A percentile compares a stretch with the other conserved stretches of the same genome.
Conservation (phyloP, 1,284 basidiomycete genomes). For the Sutorius eximius region DNA sequence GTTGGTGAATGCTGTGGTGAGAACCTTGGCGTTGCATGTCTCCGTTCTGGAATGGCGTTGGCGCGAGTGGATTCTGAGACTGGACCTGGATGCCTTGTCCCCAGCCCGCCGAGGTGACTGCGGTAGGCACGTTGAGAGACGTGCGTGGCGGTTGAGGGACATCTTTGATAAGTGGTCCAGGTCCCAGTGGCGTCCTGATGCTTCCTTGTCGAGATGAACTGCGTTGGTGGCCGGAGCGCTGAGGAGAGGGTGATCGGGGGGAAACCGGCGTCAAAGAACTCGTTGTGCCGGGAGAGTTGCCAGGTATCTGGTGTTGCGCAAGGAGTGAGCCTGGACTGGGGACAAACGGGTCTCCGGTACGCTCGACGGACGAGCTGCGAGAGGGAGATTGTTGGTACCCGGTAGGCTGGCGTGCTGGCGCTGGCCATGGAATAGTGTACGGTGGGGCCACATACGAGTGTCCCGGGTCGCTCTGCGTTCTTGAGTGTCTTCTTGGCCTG, state of each 20-base stretch:
- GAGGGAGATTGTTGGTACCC: conserved; percentile 16
- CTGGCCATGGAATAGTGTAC: conserved; percentile 26
- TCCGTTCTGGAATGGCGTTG: conserved; percentile 8
- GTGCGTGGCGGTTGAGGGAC: conserved; percentile 24
- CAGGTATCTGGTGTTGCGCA: conserved; percentile 7
- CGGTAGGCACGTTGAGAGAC: conserved; percentile 11
- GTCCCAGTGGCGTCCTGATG: conserved; percentile 12
- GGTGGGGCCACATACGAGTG: conserved; percentile 23
- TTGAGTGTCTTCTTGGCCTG: conserved; percentile 15
- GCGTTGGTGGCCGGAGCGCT: conserved; percentile 12
- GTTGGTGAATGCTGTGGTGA: conserved; percentile 11
- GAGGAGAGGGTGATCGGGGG: conserved; percentile 18
- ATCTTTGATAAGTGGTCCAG: conserved; percentile 14
- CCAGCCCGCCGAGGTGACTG: conserved; percentile 7
- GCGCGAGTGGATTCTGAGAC: conserved; percentile 1
- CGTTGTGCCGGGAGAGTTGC: conserved; percentile 1
- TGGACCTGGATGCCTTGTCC: conserved; percentile 5
- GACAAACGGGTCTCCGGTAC: conserved; percentile 10
- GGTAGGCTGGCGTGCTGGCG: conserved; percentile 25
- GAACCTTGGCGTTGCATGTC: conserved; percentile 23
- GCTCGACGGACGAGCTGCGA: conserved; percentile 28
- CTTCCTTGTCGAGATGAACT: conserved; percentile 24
- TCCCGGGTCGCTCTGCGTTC: conserved; percentile 29
- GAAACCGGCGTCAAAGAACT: conserved; percentile 16
- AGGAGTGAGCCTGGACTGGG: conserved; percentile 10